Base-by-base conservation (phyloP, 2,329 filamentous ascomycete genomes). In the Phialophora verrucosa region DNA sequence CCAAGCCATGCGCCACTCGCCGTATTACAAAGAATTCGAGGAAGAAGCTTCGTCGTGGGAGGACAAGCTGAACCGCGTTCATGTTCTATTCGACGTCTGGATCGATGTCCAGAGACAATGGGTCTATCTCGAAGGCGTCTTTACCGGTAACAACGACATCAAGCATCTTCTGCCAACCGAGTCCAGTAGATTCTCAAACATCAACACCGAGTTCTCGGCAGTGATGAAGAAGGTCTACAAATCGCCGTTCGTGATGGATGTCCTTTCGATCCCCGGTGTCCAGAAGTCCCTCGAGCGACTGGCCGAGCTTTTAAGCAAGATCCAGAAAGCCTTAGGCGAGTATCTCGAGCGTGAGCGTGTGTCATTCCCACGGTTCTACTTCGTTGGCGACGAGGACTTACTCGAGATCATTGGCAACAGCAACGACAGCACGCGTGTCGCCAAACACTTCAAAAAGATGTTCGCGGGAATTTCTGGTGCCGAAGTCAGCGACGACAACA, bases 361-460 rank as follows among this genome's bases (percentile, higher is more conserved):
- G 0, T 96, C 94, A 0, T 99, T 99, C 82, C 95, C 95, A 53
- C 89, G 95, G 65, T 99, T 99, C 83, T 99, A 99, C 82, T 99
- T 99, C 74, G 96, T 99, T 64, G 95, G 95, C 78, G 96, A 99
- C 74, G 96, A 99, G 76, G 95, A 99, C 79, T 83, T 99, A 64
- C 85, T 99, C 27, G 95, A 99, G 78, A 99, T 99, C 81, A 99
- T 99, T 71, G 95, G 95, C 76, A 99, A 99, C 78, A 98, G 94
- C 81, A 97, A 97, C 75, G 95, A 99, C 75, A 97, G 94, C 10
- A 82, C 95, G 67, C 93, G 95, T 62, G 96, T 99, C 72, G 92
- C 95, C 49, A 99, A 99, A 78, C 96, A 99, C 82, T 93, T 99
- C 83, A 94, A 96, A 78, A 99, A 99, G 84, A 99, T 99, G 95